These are phyloP conservation scores for Candolleomyces eurysporus DNA, from an alignment of 768 basidiomycete genomes.

Conservation along the genomic window DNA sequence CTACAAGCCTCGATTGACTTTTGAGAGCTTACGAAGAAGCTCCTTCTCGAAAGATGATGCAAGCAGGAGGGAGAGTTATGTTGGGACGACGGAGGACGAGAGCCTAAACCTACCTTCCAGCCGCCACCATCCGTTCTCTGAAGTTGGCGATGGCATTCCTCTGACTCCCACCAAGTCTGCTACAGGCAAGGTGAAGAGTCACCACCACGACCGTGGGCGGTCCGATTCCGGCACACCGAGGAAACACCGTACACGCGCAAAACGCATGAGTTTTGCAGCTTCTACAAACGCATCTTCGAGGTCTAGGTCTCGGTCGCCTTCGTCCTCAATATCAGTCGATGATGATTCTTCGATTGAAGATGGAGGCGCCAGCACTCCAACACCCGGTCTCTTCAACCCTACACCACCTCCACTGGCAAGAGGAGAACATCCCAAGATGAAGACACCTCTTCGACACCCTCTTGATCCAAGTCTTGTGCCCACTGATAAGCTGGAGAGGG, in stretches of 20 bases:
- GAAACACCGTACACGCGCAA: background rate
- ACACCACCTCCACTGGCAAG: background rate
- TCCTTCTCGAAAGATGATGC: background rate
- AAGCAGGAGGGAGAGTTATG: background rate
- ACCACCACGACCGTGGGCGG: background rate
- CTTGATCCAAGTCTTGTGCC: conserved; percentile 8
- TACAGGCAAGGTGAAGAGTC: background rate
- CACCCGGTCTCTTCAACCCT: conserved; percentile 2
- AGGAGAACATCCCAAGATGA: background rate
- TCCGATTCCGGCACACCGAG: background rate
- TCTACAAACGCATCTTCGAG: background rate
- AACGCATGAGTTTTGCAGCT: background rate
- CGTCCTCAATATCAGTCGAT: background rate
- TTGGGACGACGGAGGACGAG: background rate
- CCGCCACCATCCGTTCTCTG: background rate
- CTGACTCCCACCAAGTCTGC: background rate
- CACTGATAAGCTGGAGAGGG: background rate
- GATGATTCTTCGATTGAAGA: background rate
- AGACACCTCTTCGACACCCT: conserved; percentile 4
- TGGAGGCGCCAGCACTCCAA: background rate
- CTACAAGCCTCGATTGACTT: conserved; percentile 4
- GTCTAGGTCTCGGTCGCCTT: background rate
- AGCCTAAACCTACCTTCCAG: background rate
- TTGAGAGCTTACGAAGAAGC: conserved; percentile 7
- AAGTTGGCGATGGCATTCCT: background rate